These are phyloP conservation scores for Pelargonium cotyledonis DNA, from an alignment of 441 rosid species.

Conservation along the genomic window DNA sequence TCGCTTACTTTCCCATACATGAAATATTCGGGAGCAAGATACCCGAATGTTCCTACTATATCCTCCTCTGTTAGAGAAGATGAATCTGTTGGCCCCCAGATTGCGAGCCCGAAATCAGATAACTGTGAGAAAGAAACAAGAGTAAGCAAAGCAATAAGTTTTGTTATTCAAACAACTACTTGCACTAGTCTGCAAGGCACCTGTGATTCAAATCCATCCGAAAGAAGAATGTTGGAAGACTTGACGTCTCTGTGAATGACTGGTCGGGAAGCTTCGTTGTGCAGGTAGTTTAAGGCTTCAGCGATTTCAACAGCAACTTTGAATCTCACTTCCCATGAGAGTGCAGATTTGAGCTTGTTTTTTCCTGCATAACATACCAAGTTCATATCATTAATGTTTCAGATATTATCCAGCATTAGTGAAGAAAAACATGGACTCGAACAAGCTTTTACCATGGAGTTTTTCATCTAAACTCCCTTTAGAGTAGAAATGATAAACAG, in stretches of 20 bases:
- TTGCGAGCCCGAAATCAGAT: slow-evolving; percentile 89
- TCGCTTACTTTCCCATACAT: slow-evolving; percentile 82
- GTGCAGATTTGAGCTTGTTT: slow-evolving; percentile 40
- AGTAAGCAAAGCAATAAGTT: background rate
- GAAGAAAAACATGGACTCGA: background rate
- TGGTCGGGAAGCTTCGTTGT: slow-evolving; percentile 47
- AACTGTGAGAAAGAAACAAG: background rate
- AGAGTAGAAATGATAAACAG: slow-evolving; percentile 67
- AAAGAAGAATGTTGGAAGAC: slow-evolving; percentile 81
- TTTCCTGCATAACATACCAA: slow-evolving; percentile 38
- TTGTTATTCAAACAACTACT: background rate
- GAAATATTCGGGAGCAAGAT: slow-evolving; percentile 91
- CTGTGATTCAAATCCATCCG: slow-evolving; percentile 90
- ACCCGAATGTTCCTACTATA: slow-evolving; percentile 92
- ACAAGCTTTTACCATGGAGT: slow-evolving; percentile 50
- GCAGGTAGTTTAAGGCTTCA: slow-evolving; percentile 76
- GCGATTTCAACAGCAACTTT: slow-evolving; percentile 81
- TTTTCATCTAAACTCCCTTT: slow-evolving; percentile 93
- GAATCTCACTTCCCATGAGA: slow-evolving; percentile 65
- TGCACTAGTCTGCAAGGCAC: slow-evolving; percentile 16
- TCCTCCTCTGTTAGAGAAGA: slow-evolving; percentile 43
- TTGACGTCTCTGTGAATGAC: slow-evolving; percentile 90
- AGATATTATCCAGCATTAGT: background rate
- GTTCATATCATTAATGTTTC: background rate
- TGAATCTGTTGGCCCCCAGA: slow-evolving; percentile 42